Base-by-base conservation (phyloP, 805 yeast genomes). In the Wickerhamomyces ciferrii region DNA sequence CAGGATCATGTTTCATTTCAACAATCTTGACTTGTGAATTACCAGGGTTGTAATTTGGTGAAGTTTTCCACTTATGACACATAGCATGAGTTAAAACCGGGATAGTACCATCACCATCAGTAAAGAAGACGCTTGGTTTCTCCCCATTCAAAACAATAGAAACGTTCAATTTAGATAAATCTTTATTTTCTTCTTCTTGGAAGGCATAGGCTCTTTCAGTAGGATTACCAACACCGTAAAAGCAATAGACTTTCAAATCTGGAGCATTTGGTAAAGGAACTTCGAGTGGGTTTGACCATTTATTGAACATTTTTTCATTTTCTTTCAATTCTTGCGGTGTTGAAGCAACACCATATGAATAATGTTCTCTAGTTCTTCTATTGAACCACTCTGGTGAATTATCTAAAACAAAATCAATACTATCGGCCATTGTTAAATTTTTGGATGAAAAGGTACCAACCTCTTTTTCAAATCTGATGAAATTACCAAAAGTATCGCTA, bases 51-150 rank as follows among this genome's bases (percentile, higher is more conserved):
- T 74, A 87, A 54, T 79, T 71, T 47, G 83, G 78, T 27, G 78
- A 72, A 44, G 79, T 78, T 54, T 82, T 82, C 97, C 97, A 91
- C 60, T 85, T 83, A 60, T 94, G 97, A 60, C 96, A 88, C 81
- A 90, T 87, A 1, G 88, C 57, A 58, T 94, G 98, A 1, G 97
- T 83, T 52, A 90, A 66, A 19, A 94, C 58, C 2, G 96, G 88
- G 5, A 94, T 86, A 0, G 99, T 94, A 5, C 99, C 99, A 65
- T 94, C 99, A 24, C 99, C 99, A 60, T 94, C 96, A 1, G 96
- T 84, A 59, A 88, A 72, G 34, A 75, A 73, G 0, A 94, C 97
- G 0, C 96, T 83, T n/a, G 72, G 63, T 34, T 76, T 71, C 5
- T 67, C 71, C 37, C 76, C 72, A 10, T 78, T 86, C 21, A 77